Base-by-base conservation (phyloP, 352 stramenopile species). In the Peronospora farinosa region DNA sequence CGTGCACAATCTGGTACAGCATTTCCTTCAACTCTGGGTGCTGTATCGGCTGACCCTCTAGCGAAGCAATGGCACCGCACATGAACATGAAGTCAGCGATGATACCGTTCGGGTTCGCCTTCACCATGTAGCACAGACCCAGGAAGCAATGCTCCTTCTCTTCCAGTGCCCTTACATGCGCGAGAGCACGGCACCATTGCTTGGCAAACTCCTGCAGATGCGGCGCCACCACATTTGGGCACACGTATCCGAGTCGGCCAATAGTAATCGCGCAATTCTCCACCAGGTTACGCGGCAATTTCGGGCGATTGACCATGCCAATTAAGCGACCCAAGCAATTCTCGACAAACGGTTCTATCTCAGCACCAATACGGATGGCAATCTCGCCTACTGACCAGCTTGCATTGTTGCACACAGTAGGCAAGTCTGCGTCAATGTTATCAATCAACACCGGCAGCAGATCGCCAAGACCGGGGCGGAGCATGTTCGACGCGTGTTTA, bases 231-330 rank as follows among this genome's bases (percentile, higher is more conserved):
- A 77, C 65, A 10, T 79, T 70, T n/a, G 86, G 86, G 46, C 79
- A 95, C 17, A 94, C 82, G 48, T 78, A 89, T n/a, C 81, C 85
- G 6, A 96, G 67, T 13, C 86, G 81, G 6, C 86, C 86, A 37
- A 96, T 86, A 39, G 86, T 95, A 54, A 96, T 96, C 28, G 85
- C 84, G 33, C 77, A 91, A 56, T 96, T 96, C 58, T 96, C 86
- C 9, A 95, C 68, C 16, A 96, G 52, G 53, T 93, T 92, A 15
- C 84, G 84, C 35, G 86, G 81, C 46, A 92, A 72, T 57, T 92
- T 92, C 2, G 78, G 81, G 40, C 81, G 77, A 63, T 91, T 90
- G 57, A 94, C 92, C 77, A 95, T 95, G 43, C 71, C 56, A 42
- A 95, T 77, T 12, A 95, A 52, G 33, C 78, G 75, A 2, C 27